phyloP scores from a whole-genome alignment of 2,329 filamentous ascomycete species.

The Stemphylium vesicarium region DNA sequence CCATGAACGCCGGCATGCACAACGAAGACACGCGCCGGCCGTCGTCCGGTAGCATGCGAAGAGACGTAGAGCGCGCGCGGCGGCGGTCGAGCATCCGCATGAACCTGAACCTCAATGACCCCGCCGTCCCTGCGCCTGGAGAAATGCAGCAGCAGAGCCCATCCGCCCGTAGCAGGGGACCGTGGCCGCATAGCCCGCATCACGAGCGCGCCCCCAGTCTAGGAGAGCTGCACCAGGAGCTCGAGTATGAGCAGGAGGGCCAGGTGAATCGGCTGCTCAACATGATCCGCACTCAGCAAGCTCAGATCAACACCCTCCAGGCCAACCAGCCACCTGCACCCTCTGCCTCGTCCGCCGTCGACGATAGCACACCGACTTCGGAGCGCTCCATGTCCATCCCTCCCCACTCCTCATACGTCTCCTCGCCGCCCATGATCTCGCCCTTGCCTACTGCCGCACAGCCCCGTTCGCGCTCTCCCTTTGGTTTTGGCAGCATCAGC shows the following conservation, averaged over 20 bases:
- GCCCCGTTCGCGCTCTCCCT: constrained; percentile 47
- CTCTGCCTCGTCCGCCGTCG: constrained; percentile 52
- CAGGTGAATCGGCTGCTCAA: constrained; percentile 79
- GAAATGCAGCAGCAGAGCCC: constrained; percentile 67
- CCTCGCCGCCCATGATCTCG: constrained; percentile 44
- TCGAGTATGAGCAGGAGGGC: constrained; percentile 79
- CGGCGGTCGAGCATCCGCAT: constrained; percentile 73
- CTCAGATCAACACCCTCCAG: constrained; percentile 69
- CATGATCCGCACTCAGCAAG: constrained; percentile 78
- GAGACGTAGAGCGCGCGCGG: constrained; percentile 55
- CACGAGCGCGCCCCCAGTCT: constrained; percentile 73
- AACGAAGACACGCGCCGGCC: constrained; percentile 61
- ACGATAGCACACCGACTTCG: constrained; percentile 60
- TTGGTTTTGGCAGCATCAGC: constrained; percentile 46
- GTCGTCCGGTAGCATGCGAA: constrained; percentile 59
- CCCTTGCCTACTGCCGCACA: constrained; percentile 57
- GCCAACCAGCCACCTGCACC: constrained; percentile 49
- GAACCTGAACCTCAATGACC: constrained; percentile 77
- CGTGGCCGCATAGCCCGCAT: constrained; percentile 60
- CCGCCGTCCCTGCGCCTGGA: constrained; percentile 68
- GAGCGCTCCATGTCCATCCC: constrained; percentile 55
- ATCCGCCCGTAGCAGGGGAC: constrained; percentile 30
- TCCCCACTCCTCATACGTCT: constrained; percentile 30
- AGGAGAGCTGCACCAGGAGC: constrained; percentile 78
- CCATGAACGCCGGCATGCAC: constrained; percentile 78